Evolutionary conservation across 805 yeast genomes (phyloP).

Genomic region (Brettanomyces sp.): DNA sequence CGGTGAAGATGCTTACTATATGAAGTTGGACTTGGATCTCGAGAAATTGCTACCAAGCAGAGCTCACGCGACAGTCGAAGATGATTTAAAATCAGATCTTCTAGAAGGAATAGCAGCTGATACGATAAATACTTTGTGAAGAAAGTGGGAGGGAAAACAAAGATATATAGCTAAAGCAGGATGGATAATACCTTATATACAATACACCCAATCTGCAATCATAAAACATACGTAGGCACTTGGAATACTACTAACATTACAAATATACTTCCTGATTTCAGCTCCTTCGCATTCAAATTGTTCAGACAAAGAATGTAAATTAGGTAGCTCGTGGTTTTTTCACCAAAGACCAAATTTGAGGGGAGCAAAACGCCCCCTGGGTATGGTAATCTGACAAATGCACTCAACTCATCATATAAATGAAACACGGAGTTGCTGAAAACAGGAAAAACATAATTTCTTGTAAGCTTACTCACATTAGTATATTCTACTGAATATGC

Average conservation of each 20-base stretch:
- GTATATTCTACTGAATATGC: too few relatives aligned
- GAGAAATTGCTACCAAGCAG: constrained; percentile 54
- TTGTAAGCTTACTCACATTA: too few relatives aligned
- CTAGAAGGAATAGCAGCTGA: constrained; percentile 24
- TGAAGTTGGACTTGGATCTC: constrained; percentile 62
- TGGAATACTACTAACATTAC: too few relatives aligned
- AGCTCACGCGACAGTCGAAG: constrained; percentile 41
- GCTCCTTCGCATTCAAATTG: background rate
- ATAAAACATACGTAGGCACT: too few relatives aligned
- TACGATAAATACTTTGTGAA: background rate
- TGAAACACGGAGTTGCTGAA: background rate
- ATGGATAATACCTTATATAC: background rate
- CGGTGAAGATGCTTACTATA: constrained; percentile 95
- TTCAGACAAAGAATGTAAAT: constrained; percentile 2
- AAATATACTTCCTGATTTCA: background rate
- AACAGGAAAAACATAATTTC: too few relatives aligned
- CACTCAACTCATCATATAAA: constrained; percentile 86
- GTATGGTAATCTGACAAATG: constrained; percentile 88
- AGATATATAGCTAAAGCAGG: background rate
- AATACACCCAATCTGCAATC: background rate
- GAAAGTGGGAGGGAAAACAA: background rate
- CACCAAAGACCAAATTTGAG: constrained; percentile 74
- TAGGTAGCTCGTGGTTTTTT: constrained; percentile 94
- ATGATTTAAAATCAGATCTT: constrained; percentile 45
- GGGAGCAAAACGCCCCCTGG: constrained; percentile 21